A percentile compares a stretch with the other conserved stretches of the same genome.
Evolutionary conservation across 805 yeast species (phyloP).

Genomic region (Saccharomycopsis microspora): DNA sequence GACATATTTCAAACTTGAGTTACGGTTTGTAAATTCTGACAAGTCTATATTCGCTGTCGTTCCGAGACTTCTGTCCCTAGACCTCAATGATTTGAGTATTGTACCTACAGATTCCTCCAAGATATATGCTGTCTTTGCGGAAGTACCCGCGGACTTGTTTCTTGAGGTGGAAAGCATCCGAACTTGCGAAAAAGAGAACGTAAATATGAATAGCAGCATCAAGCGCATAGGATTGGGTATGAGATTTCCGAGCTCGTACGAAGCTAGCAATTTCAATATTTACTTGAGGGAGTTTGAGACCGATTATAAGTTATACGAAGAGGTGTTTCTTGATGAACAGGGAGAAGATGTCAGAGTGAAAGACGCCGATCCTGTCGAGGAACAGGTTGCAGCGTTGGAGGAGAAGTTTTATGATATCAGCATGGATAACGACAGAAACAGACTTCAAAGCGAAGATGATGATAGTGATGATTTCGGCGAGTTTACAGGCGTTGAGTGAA

Average conservation of each 20-base stretch:
- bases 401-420: conserved; percentile 5
- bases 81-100: conserved; percentile 2
- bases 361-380: neutral
- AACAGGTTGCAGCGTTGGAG: neutral
- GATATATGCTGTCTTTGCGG: conserved; percentile 13
- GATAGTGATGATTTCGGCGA: conserved; percentile 17
- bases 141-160: conserved; percentile 2
- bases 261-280: conserved; percentile 13
- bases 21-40: conserved; percentile 2
- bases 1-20: conserved; percentile 1
- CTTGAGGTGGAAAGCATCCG: neutral
- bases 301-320: conserved; percentile 9
- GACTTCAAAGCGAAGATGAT: conserved; percentile 1
- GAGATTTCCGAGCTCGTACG: conserved; percentile 11
- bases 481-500: conserved; percentile 5
- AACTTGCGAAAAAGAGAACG: neutral
- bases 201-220: neutral
- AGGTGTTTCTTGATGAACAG: conserved; percentile 3
- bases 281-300: conserved; percentile 10
- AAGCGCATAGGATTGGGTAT: conserved; percentile 14
- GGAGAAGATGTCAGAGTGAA: neutral
- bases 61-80: conserved; percentile 3
- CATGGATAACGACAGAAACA: conserved; percentile 4
- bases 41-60: conserved; percentile 9
- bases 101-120: conserved; percentile 12